These are phyloP conservation scores for Boletus sp. DNA, from an alignment of 1,284 basidiomycete species.

Conservation along the genomic window DNA sequence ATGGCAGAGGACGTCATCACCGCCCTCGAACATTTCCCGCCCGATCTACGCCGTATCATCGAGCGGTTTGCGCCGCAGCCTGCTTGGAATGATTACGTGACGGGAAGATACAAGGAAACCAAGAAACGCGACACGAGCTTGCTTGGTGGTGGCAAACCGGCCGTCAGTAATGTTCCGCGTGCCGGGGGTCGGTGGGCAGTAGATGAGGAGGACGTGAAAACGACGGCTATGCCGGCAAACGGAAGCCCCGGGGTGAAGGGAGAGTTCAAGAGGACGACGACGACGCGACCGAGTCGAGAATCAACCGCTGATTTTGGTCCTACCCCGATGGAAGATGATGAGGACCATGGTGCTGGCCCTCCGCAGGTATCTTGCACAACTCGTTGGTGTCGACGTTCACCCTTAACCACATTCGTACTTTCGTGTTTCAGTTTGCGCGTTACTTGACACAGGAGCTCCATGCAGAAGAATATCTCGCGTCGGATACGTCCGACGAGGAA, in stretches of 20 bases:
- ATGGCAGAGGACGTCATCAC: conserved; percentile 89
- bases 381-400: conserved; percentile 3
- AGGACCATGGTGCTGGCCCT: conserved; percentile 45
- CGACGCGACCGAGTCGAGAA: conserved; percentile 41
- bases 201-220: conserved; percentile 57
- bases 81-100: conserved; percentile 86
- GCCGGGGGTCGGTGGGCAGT: conserved; percentile 57
- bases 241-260: conserved; percentile 37
- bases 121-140: conserved; percentile 76
- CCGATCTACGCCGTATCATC: conserved; percentile 67
- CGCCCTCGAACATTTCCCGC: conserved; percentile 81
- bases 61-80: conserved; percentile 67
- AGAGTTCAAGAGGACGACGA: conserved; percentile 55
- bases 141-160: conserved; percentile 80
- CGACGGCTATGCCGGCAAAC: conserved; percentile 27
- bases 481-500: conserved; percentile 58
- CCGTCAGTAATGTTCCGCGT: conserved; percentile 39
- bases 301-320: conserved; percentile 67
- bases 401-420: not conserved
- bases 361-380: conserved; percentile 44
- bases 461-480: conserved; percentile 52
- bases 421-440: conserved; percentile 56
- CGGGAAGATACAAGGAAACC: conserved; percentile 80
- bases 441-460: conserved; percentile 74
- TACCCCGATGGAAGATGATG: conserved; percentile 42